A percentile compares a stretch with the other conserved stretches of the same genome.
Conservation (phyloP, 805 yeast species). For the Hanseniaspora clermontiae region DNA sequence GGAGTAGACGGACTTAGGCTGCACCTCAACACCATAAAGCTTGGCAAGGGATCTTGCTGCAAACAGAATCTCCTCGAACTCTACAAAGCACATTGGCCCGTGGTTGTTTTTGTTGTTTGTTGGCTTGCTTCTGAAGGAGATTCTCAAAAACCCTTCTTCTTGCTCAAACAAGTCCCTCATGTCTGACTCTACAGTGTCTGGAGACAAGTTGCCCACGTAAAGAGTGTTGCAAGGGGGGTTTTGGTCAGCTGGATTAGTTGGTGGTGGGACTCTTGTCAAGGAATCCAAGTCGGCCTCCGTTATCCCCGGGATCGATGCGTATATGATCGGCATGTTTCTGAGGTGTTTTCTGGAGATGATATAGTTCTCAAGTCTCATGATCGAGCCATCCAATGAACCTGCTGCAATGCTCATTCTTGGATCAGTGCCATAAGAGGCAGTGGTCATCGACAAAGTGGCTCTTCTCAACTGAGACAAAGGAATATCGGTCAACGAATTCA, state of each 20-base stretch:
- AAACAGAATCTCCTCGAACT: conserved; percentile 87
- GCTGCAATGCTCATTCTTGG: conserved; percentile 11
- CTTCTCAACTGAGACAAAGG: conserved; percentile 2
- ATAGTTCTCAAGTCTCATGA: conserved; percentile 1
- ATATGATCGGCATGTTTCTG: conserved; percentile 16
- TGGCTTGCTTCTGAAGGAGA: conserved; percentile 75
- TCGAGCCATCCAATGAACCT: conserved; percentile 2
- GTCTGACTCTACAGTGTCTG: conserved; percentile 91
- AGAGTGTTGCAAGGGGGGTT: conserved; percentile 97
- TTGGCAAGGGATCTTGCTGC: conserved; percentile 93
- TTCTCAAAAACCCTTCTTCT: conserved; percentile 83
- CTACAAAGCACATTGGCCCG: conserved; percentile 99
- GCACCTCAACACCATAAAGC: conserved; percentile 81
- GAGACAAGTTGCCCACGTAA: conserved; percentile 93
- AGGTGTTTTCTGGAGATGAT: conserved; percentile 2
- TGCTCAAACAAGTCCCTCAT: conserved; percentile 74
- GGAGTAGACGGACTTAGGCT: conserved; percentile 35
- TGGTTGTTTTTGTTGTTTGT: conserved; percentile 40
- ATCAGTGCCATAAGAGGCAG: conserved; percentile 5
- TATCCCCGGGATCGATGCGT: conserved; percentile 19
- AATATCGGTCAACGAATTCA: neutral
- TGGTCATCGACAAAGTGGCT: conserved; percentile 1
- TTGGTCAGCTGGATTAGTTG: conserved; percentile 97
- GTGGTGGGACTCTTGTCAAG: conserved; percentile 72
- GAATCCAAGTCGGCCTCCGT: conserved; percentile 52